These are phyloP conservation scores for Pleurotus cornucopiae DNA, from an alignment of 768 basidiomycete species.

Conservation along the genomic window DNA sequence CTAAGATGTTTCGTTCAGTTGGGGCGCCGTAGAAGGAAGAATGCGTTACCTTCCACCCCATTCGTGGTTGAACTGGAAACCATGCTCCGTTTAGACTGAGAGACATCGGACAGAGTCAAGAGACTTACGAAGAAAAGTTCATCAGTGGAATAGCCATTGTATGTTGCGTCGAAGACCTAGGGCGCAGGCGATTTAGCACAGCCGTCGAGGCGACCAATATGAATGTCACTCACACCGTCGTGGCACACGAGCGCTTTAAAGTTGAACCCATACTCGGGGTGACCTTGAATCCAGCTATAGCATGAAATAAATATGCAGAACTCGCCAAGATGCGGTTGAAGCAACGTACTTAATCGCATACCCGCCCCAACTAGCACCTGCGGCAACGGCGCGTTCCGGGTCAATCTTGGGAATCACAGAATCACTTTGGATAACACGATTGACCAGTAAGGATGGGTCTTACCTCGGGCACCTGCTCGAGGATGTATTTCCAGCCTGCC, in stretches of 20 bases:
- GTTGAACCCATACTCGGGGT: conserved; percentile 80
- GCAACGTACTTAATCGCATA: conserved; percentile 74
- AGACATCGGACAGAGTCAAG: neutral
- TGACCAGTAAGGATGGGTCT: neutral
- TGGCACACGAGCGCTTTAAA: conserved; percentile 94
- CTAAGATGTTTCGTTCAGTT: conserved; percentile 15
- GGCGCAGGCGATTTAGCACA: neutral
- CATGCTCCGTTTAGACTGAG: neutral
- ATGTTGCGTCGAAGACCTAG: conserved; percentile 71
- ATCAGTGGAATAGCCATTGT: conserved; percentile 87
- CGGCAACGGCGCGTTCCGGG: conserved; percentile 63
- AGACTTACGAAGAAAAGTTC: conserved; percentile 82
- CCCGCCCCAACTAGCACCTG: conserved; percentile 84
- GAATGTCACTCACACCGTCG: conserved; percentile 62
- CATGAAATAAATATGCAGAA: conserved; percentile 6
- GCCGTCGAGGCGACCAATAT: neutral
- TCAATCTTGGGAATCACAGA: conserved; percentile 46
- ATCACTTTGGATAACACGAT: neutral
- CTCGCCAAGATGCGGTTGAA: conserved; percentile 14
- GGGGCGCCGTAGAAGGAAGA: too few relatives aligned
- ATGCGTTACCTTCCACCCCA: conserved; percentile 59
- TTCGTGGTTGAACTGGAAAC: conserved; percentile 72
- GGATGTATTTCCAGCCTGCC: conserved; percentile 68
- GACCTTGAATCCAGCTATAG: conserved; percentile 89
- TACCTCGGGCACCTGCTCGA: conserved; percentile 70